phyloP scores from a whole-genome alignment of 345 rosid genomes.

The Pseudoturritis turrita region DNA sequence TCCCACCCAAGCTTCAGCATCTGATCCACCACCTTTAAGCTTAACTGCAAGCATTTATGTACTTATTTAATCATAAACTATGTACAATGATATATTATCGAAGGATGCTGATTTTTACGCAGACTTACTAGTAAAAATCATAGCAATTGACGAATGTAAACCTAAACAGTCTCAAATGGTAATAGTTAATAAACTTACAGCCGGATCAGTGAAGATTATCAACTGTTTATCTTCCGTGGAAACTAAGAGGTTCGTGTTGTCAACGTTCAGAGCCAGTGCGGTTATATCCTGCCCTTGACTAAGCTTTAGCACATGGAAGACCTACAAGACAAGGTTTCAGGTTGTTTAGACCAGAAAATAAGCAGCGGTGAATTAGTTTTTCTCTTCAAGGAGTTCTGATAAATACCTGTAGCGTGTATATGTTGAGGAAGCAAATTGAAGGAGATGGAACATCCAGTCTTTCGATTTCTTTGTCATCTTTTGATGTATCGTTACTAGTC shows the following conservation, averaged over 20 bases:
- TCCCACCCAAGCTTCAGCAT: conserved; percentile 99
- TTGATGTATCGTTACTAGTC: conserved; percentile 28
- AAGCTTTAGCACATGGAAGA: conserved; percentile 68
- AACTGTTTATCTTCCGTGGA: conserved; percentile 89
- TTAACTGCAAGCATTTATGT: conserved; percentile 48
- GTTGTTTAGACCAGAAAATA: not conserved
- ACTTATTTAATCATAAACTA: not conserved
- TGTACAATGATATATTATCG: too few relatives aligned
- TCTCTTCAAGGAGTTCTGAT: not conserved
- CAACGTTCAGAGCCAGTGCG: conserved; percentile 70
- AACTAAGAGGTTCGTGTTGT: conserved; percentile 85
- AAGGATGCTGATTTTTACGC: not conserved
- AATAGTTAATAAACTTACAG: conserved; percentile 50
- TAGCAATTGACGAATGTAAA: not conserved
- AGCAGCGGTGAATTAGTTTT: not conserved
- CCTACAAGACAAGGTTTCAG: conserved; percentile 42
- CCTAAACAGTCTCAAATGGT: not conserved
- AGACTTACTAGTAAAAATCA: not conserved
- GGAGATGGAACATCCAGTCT: conserved; percentile 59
- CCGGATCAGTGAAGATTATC: conserved; percentile 90
- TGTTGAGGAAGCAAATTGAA: conserved; percentile 77
- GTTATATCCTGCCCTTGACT: conserved; percentile 76
- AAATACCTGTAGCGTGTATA: conserved; percentile 75
- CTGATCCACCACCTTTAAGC: conserved; percentile 86
- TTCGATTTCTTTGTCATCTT: conserved; percentile 35